Evolutionary conservation across 495 filamentous ascomycete species (phyloP), one percentile per base, ranked within the genome.

Genomic region (Hypoxylon cercidicola): DNA sequence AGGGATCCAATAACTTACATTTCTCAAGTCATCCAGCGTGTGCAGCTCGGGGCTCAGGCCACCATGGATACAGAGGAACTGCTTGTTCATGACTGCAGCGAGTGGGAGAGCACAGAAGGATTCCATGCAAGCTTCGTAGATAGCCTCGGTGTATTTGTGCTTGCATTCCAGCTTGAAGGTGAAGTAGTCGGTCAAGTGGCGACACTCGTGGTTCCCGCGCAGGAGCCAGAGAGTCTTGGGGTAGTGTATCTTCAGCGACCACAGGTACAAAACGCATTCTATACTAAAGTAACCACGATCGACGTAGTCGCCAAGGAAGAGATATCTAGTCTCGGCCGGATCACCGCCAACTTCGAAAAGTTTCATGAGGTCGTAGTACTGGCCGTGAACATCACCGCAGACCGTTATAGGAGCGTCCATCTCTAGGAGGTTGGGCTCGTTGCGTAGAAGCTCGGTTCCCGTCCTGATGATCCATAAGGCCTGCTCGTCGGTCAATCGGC

Each of bases 371-470:
- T 99, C 95, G 72, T 96, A 98, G 77, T 97, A 99, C 79, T 99
- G 95, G 55, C 95, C 95, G 77, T 99, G 95, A 52, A 99, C 93
- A 73, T 99, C 95, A 71, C 95, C 95, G 73, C 95, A 99, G 34
- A 99, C 95, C n/a, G 95, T 99, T 75, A 99, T 99, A 23, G 95
- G 95, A 28, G 95, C 95, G 80, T 99, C 95, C 95, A 99, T 98
- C 82, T 99, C 95, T 60, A 99, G 85, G 47, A 99, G 82, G 76
- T 97, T 99, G 32, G 95, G 95, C 78, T 99, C 95, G 39, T 86
- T 80, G 63, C 87, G 88, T 53, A 99, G 82, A 28, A 97, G 74
- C 72, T 97, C 87, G 35, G 91, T 91, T 55, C 94, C 95, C 51
- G 85, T 84, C 61, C 88, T 82, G 75, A 99, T 89, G 66, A 99